These are phyloP conservation scores for Mycena epipterygia DNA, from an alignment of 768 basidiomycete genomes.

Conservation along the genomic window DNA sequence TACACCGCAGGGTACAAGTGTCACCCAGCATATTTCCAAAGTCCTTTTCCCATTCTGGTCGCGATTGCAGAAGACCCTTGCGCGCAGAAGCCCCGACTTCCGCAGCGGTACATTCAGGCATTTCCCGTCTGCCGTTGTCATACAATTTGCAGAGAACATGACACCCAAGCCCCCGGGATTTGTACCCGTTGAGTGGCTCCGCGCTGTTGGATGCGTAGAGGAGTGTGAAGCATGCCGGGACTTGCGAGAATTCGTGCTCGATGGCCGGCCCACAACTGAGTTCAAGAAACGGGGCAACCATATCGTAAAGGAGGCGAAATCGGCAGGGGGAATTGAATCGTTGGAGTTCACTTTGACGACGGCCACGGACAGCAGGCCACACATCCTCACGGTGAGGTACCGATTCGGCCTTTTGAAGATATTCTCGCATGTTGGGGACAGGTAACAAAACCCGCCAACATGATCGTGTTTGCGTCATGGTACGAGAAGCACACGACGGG, in stretches of 20 bases:
- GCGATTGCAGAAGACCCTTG: not conserved
- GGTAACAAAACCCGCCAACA: conserved; percentile 2
- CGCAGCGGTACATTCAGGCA: not conserved
- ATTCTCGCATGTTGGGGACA: not conserved
- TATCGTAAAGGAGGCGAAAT: not conserved
- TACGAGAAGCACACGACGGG: conserved; percentile 1
- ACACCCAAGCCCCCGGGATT: not conserved
- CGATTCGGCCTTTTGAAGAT: not conserved
- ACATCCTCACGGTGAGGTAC: not conserved
- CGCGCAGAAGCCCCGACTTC: not conserved
- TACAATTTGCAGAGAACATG: conserved; percentile 2
- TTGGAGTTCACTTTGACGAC: conserved; percentile 7
- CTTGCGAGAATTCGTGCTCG: not conserved
- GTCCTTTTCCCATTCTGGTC: conserved; percentile 2
- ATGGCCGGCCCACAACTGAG: not conserved
- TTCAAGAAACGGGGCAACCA: not conserved
- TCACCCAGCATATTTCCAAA: not conserved
- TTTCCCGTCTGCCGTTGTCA: not conserved
- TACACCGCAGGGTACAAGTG: not conserved
- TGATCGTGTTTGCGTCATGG: not conserved
- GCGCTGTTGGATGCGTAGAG: not conserved
- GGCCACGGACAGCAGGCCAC: not conserved
- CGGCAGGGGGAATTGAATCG: not conserved
- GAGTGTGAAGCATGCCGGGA: not conserved
- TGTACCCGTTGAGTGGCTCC: not conserved